Evolutionary conservation across 2,329 filamentous ascomycete species (phyloP).

Genomic region (Paraconiothyrium sp.): DNA sequence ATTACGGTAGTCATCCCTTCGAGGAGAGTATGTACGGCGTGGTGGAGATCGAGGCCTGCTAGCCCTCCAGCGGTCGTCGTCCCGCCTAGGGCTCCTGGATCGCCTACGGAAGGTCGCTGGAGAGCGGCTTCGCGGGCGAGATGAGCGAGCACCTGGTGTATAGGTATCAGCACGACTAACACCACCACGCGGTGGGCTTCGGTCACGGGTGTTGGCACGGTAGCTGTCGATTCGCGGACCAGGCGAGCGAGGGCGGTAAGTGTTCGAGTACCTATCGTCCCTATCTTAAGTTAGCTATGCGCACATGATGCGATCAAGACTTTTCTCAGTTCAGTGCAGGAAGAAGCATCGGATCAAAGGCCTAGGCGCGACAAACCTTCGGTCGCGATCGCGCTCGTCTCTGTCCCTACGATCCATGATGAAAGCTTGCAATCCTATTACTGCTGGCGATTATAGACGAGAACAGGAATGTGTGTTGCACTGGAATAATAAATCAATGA

Average conservation of each 20-base stretch:
- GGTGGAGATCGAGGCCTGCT: conserved; percentile 60
- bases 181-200: conserved; percentile 49
- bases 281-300: conserved; percentile 32
- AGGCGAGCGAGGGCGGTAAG: conserved; percentile 48
- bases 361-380: conserved; percentile 52
- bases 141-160: conserved; percentile 46
- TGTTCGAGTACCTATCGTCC: conserved; percentile 51
- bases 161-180: conserved; percentile 53
- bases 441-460: conserved; percentile 10
- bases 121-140: conserved; percentile 51
- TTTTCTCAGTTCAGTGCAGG: neutral
- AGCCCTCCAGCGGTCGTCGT: conserved; percentile 55
- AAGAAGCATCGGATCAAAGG: conserved; percentile 19
- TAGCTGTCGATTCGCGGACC: conserved; percentile 49
- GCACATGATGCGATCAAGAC: neutral
- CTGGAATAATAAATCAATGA: neutral
- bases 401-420: conserved; percentile 50
- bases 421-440: conserved; percentile 10
- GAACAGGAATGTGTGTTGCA: conserved; percentile 11
- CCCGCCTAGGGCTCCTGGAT: conserved; percentile 52
- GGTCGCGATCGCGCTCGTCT: conserved; percentile 53
- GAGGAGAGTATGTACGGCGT: conserved; percentile 51
- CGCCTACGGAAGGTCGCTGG: conserved; percentile 47
- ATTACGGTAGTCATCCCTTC: conserved; percentile 49
- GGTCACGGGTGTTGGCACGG: conserved; percentile 33